phyloP scores from a whole-genome alignment of 495 filamentous ascomycete species.

The Hypoxylon crocopeplum region DNA sequence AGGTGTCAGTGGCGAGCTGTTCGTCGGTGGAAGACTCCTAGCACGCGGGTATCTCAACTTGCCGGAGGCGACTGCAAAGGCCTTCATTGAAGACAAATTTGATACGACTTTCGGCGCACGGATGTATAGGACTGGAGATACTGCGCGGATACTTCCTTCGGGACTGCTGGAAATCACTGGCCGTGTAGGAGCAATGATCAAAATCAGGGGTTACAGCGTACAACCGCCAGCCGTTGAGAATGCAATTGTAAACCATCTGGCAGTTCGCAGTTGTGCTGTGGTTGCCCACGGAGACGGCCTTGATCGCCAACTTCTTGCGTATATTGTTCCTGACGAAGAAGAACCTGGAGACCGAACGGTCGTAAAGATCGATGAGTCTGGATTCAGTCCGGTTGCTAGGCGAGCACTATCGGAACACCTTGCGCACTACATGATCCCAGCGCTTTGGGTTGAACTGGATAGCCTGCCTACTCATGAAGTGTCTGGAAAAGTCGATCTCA shows the following conservation, averaged over 20 bases:
- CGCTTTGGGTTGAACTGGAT: slow-evolving; percentile 67
- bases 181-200: slow-evolving; percentile 72
- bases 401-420: slow-evolving; percentile 61
- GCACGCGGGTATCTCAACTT: slow-evolving; percentile 77
- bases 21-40: slow-evolving; percentile 70
- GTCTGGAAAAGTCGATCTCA: slow-evolving; percentile 71
- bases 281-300: slow-evolving; percentile 69
- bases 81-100: slow-evolving; percentile 64
- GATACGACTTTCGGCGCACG: slow-evolving; percentile 47
- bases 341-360: slow-evolving; percentile 56
- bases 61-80: slow-evolving; percentile 68
- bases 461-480: slow-evolving; percentile 69
- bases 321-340: slow-evolving; percentile 66
- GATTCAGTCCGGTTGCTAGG: slow-evolving; percentile 64
- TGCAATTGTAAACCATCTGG: slow-evolving; percentile 64
- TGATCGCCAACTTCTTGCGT: slow-evolving; percentile 70
- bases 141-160: slow-evolving; percentile 65
- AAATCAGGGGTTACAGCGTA: slow-evolving; percentile 69
- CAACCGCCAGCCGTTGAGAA: slow-evolving; percentile 71
- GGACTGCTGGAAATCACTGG: slow-evolving; percentile 75
- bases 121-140: slow-evolving; percentile 77
- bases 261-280: slow-evolving; percentile 65
- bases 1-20: slow-evolving; percentile 65
- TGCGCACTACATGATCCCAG: slow-evolving; percentile 76
- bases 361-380: slow-evolving; percentile 64